Base-by-base conservation (phyloP, 2,329 filamentous ascomycete species). In the Canariomyces notabilis region DNA sequence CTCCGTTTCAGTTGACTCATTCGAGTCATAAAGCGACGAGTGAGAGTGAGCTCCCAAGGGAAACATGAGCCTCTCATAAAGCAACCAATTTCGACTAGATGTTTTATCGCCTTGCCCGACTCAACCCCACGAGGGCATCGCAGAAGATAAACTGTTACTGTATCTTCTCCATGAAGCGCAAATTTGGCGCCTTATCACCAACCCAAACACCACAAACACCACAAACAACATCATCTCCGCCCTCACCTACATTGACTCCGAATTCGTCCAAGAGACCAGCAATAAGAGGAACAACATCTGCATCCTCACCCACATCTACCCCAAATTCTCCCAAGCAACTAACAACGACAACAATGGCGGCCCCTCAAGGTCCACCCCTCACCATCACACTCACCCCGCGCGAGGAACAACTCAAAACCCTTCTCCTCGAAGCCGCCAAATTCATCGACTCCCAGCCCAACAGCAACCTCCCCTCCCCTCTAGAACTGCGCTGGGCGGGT, bases 381-480 rank as follows among this genome's bases (percentile, higher is more conserved):
- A 48, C 49, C 41, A 57, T 80, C 33, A 60, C 67, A 48, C 79
- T 96, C 51, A 89, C 79, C 11, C 69, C 78, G 5, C 75, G 80
- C 45, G 91, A 97, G 66, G 68, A 74, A 33, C 83, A 82, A 53
- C 75, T 96, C 32, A 83, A 84, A 51, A 67, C 70, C n/a, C 76
- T 96, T 11, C 76, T 97, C 16, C 74, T 96, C 15, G 88, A 94
- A 61, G 86, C 89, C n/a, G 87, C 87, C 19, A 66, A 75, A 9
- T 84, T 82, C 59, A 82, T 89, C 51, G 77, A 86, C 57, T 59
- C 64, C 38, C 8, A 22, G 31, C 15, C 40, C 40, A n/a, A 11
- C 15, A 2, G 60, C 78, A 12, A 59, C 68, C 36, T 7, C 43
- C 6, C 60, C 78, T 8, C 61, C 67, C 16, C 82, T 16, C 63